Evolutionary conservation across 2,329 filamentous ascomycete genomes (phyloP), one percentile per base, ranked within the genome.

Genomic region (Knufia petricola): DNA sequence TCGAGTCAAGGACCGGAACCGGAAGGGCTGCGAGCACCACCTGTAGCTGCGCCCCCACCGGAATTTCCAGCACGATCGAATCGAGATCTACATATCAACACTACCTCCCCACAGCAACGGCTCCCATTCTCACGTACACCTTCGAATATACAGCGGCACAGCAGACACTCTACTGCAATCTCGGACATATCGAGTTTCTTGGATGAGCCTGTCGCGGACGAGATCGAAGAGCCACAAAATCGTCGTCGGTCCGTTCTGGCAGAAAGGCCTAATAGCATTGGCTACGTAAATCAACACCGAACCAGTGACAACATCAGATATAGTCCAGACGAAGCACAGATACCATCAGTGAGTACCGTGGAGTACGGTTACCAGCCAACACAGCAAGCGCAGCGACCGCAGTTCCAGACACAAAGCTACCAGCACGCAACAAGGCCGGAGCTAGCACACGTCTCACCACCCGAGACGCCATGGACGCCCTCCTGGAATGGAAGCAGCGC

Each of bases 281-380:
- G 73, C 0, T 73, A 70, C 49, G 72, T 75, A 9, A 64, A 67
- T 8, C 68, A 73, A 50, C 65, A 72, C 55, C 68, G 71, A 28
- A 67, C 70, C 3, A 67, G 65, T 46, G 71, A 74, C 43, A 67
- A 72, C 50, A 72, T 75, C 28, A 67, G 70, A 48, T 64, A 68
- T 20, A 66, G 63, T 54, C 61, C 64, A 15, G 63, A 67, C 28
- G 58, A 64, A 45, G 57, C 37, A 42, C 37, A 48, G 13, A 41
- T 48, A 32, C 46, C 31, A 8, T 9, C 19, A 12, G 26, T 42
- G 9, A 42, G 46, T 23, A 24, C 46, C 4, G 37, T 48, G 3
- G 37, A 31, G 26, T 48, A 41, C 19, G 38, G 46, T 23, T 41
- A 17, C 26, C 36, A 48, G 37, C 24, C 37, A 32, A 28, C 30